Conservation (phyloP, 345 rosid genomes). For the Firmiana major region DNA sequence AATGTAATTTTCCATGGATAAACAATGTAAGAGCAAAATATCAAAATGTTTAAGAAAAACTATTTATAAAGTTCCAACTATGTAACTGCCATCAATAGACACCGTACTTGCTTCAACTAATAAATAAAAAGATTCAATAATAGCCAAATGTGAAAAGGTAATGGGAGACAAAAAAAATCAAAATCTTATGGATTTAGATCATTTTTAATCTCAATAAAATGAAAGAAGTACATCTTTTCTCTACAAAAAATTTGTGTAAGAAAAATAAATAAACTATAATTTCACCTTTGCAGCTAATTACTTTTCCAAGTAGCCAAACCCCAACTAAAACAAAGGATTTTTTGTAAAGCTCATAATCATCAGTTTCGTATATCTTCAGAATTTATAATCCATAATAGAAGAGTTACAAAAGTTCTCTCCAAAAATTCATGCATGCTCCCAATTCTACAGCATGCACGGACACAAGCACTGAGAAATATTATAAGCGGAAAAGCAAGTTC, state of each 20-base stretch:
- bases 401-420: neutral
- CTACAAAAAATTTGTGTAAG: neutral
- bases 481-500: neutral
- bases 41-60: neutral
- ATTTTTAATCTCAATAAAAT: neutral
- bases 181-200: neutral
- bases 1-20: slow-evolving; percentile 1
- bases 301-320: neutral
- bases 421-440: neutral
- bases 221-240: neutral
- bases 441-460: neutral
- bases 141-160: neutral
- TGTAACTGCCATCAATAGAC: neutral
- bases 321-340: neutral
- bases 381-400: neutral
- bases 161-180: neutral
- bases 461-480: neutral
- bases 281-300: neutral
- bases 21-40: neutral
- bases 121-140: neutral
- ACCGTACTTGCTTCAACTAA: neutral
- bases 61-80: neutral
- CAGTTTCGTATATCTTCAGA: neutral
- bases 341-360: neutral
- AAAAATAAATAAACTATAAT: neutral